Base-by-base conservation (phyloP, 1,284 basidiomycete genomes). In the Ustilago curta region DNA sequence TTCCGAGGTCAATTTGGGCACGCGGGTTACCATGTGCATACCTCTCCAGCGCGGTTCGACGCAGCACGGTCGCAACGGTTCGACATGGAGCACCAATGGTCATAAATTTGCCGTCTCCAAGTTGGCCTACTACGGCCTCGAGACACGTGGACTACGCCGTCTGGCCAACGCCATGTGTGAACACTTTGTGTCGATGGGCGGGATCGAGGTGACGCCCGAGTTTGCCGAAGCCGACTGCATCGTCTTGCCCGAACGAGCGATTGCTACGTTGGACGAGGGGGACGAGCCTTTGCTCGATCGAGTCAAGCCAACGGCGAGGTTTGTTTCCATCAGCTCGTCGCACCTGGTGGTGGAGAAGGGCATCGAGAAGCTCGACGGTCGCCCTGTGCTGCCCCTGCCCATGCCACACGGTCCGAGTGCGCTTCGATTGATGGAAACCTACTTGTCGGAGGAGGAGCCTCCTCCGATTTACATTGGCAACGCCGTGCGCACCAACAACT, bases 321-420 rank as follows among this genome's bases (percentile, higher is more conserved):
- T 75, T 42, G 60, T 75, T 7, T n/a, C 60, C 14, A 59, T 75
- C 42, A 53, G 45, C 29, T 50, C 57, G 14, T 55, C 66, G 45
- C 66, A 62, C 19, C 9, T 61, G 9, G 18, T 61, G 11, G 19
- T 21, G 23, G 59, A 59, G 14, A 49, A 45, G 25, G 59, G 54
- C 6, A 18, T 70, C 4, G 63, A 63, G 43, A 57, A 57, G 43
- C 40, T 72, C 23, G 60, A 72, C 21, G 61, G 64, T n/a, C 60
- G 63, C 8, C 55, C 65, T 16, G 56, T 70, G 49, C 50, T 70
- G 37, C 67, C 70, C 4, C 58, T 80, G 52, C 45, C 40, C 23
- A 63, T 72, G 66, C 78, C 78, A 9, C 78, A 79, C 37, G 78
- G 78, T 4, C 78, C 70, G 3, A 68, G 63, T 31, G 54, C 65